Evolutionary conservation across 169 alveolate species (phyloP).

Genomic region (Eimeria maxima): DNA sequence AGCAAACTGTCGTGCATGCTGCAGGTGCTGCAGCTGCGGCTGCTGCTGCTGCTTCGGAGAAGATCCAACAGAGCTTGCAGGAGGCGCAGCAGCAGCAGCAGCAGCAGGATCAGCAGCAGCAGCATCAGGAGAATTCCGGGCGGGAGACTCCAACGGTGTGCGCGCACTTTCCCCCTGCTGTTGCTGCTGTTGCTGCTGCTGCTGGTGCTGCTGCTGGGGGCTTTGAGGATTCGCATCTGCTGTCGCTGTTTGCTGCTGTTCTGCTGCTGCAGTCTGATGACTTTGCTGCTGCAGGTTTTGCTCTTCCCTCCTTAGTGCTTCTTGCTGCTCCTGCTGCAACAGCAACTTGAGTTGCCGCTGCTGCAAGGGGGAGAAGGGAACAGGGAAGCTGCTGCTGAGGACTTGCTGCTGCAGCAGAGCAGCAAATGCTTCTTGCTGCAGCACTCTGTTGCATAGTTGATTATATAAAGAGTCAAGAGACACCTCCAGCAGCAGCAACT

Average conservation of each 20-base stretch:
- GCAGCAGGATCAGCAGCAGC: slow-evolving; percentile 39
- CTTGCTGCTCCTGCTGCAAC: slow-evolving; percentile 69
- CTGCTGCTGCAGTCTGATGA: not conserved
- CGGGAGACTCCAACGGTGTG: not conserved
- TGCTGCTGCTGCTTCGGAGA: slow-evolving; percentile 10
- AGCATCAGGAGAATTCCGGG: not conserved
- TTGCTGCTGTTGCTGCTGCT: slow-evolving; percentile 25
- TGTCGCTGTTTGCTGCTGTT: slow-evolving; percentile 22
- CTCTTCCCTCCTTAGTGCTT: not conserved
- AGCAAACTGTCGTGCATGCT: slow-evolving; percentile 16
- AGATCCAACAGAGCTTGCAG: not conserved
- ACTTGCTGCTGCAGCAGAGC: slow-evolving; percentile 55
- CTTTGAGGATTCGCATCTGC: slow-evolving; percentile 3
- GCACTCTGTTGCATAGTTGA: slow-evolving; percentile 44
- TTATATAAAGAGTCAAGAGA: slow-evolving; percentile 22
- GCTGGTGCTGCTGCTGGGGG: slow-evolving; percentile 55
- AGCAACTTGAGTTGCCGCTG: slow-evolving; percentile 51
- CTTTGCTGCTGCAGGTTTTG: slow-evolving; percentile 21
- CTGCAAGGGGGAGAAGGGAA: slow-evolving; percentile 65
- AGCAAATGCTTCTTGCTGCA: slow-evolving; percentile 58
- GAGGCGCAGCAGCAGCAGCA: not conserved
- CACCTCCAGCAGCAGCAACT: slow-evolving; percentile 74
- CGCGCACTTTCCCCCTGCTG: too few relatives aligned
- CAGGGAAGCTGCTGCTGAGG: slow-evolving; percentile 51
- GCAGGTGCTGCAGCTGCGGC: slow-evolving; percentile 15